phyloP scores from a whole-genome alignment of 257 asterid species.

The Gentiana macrophylla region DNA sequence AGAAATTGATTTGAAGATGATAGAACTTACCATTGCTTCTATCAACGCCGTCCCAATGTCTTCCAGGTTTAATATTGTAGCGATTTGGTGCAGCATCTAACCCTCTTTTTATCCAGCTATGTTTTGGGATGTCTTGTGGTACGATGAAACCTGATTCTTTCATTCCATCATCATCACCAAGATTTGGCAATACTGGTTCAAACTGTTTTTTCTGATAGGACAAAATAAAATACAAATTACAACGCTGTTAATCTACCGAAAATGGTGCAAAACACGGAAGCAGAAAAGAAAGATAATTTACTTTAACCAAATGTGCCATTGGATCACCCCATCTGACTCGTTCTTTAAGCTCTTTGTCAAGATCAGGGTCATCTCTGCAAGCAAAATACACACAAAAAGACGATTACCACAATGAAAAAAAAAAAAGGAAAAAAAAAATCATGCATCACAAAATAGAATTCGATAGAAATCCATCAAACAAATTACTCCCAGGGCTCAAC shows the following conservation, averaged over 20 bases:
- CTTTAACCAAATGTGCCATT: constrained; percentile 88
- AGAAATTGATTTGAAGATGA: neutral
- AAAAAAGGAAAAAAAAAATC: neutral
- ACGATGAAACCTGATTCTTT: constrained; percentile 75
- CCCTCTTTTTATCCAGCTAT: constrained; percentile 77
- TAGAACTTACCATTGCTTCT: constrained; percentile 59
- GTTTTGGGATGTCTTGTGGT: constrained; percentile 71
- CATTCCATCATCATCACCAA: constrained; percentile 70
- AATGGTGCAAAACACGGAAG: too few relatives aligned
- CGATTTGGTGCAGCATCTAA: constrained; percentile 70
- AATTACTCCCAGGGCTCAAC: too few relatives aligned
- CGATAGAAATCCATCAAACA: too few relatives aligned
- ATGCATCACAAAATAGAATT: too few relatives aligned
- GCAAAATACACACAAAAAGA: constrained; percentile 4
- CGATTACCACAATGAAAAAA: constrained; percentile 6
- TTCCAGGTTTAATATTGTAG: constrained; percentile 78
- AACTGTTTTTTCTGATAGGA: constrained; percentile 43
- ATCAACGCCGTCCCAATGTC: constrained; percentile 97
- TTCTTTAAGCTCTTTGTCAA: constrained; percentile 81
- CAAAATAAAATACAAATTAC: neutral
- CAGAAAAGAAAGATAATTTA: constrained; percentile 7
- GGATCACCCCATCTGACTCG: constrained; percentile 94
- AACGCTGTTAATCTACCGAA: neutral
- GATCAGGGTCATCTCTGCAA: constrained; percentile 78
- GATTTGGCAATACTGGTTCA: constrained; percentile 43